Evolutionary conservation across 805 yeast genomes (phyloP), one percentile per base, ranked within the genome.

Genomic region (Tetrapisispora fleetii): DNA sequence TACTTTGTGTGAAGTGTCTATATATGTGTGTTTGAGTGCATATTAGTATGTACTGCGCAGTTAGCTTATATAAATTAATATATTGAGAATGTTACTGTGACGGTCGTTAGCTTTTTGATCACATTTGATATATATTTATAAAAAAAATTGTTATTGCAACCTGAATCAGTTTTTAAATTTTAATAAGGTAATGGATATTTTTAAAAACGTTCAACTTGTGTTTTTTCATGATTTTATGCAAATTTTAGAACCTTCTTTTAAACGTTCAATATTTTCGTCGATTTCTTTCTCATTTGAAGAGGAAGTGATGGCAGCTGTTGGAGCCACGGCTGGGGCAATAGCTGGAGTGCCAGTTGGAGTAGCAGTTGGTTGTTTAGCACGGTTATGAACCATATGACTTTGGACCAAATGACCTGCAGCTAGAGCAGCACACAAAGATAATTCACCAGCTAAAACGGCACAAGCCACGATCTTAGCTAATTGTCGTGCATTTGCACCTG

Each of bases 351-450:
- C 11, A 10, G 64, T 58, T 36, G 66, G 52, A 22, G 64, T 52
- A 17, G 68, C 55, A 10, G 63, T 67, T 14, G 77, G 68, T 37
- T 75, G 75, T 50, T 75, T 76, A 48, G 79, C 76, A 68, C 99
- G 82, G 74, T 93, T 93, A 64, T 85, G 96, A 51, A 80, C 81
- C 99, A 93, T 93, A 69, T 93, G 99, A 57, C 95, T 84, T 73
- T 88, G 95, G 37, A 93, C 99, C 59, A 93, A 77, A 70, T 93
- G 99, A 43, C 99, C 99, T 28, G 98, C 98, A 10, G 98, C 98
- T 56, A 93, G 78, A 1, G 99, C 99, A 44, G 96, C 78, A 70
- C 95, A 85, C 57, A 93, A 76, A 2, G 98, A 91, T 49, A 93
- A 75, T 68, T 93, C 99, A 40, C 96, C 97, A 0, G 98, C 96